These are phyloP conservation scores for Sequoia sempervirens DNA, from an alignment of 75 land plant genomes.

Conservation along the genomic window DNA sequence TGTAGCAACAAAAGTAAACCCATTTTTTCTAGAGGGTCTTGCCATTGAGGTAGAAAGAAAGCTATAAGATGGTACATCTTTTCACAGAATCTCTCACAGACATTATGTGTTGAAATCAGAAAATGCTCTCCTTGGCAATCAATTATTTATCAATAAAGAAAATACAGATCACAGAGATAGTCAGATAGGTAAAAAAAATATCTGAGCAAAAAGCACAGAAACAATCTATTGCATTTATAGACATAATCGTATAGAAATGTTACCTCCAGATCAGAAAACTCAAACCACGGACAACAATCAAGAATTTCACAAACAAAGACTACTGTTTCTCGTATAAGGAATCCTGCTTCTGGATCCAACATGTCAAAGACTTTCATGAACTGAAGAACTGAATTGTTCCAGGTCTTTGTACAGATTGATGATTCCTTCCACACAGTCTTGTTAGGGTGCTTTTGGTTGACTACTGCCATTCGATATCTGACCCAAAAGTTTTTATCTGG, in stretches of 20 bases:
- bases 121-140: not conserved
- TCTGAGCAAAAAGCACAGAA: not conserved
- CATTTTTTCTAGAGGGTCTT: not conserved
- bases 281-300: slow-evolving; percentile 59
- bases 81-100: not conserved
- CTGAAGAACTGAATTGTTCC: slow-evolving; percentile 56
- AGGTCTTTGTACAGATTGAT: slow-evolving; percentile 53
- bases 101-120: not conserved
- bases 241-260: not conserved
- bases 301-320: slow-evolving; percentile 50
- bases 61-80: not conserved
- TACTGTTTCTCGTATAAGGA: slow-evolving; percentile 42
- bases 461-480: slow-evolving; percentile 52
- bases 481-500: slow-evolving; percentile 54
- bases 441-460: slow-evolving; percentile 45
- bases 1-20: not conserved
- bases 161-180: not conserved
- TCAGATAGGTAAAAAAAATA: no score
- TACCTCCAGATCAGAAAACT: slow-evolving; percentile 54
- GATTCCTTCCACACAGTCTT: slow-evolving; percentile 54
- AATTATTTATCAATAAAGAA: not conserved
- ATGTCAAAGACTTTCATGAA: slow-evolving; percentile 60
- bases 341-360: slow-evolving; percentile 57
- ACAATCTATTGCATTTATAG: not conserved
- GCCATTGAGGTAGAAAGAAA: not conserved